Evolutionary conservation across 208 protist species (phyloP).

Genomic region (Tritrichomonas musculus): DNA sequence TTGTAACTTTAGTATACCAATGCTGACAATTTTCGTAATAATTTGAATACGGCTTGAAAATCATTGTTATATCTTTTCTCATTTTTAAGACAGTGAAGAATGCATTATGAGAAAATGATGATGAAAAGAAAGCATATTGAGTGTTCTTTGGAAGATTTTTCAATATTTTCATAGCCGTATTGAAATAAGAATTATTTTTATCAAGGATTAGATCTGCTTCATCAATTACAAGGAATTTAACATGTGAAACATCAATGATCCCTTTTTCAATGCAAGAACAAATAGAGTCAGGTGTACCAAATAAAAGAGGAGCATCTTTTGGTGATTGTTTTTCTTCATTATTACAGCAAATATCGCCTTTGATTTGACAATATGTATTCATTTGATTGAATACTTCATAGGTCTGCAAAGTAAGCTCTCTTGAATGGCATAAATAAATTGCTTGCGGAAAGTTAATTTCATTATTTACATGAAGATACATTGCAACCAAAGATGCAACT

Average conservation of each 20-base stretch:
- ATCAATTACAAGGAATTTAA: conserved; percentile 91
- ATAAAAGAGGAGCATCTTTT: conserved; percentile 89
- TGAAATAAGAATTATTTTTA: conserved; percentile 91
- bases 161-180: conserved; percentile 95
- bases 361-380: conserved; percentile 50
- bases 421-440: conserved; percentile 88
- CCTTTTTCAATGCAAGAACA: conserved; percentile 87
- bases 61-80: conserved; percentile 73
- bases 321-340: conserved; percentile 93
- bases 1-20: conserved; percentile 87
- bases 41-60: conserved; percentile 93
- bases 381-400: conserved; percentile 64
- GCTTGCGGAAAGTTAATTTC: conserved; percentile 70
- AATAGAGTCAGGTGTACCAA: conserved; percentile 92
- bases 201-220: conserved; percentile 98
- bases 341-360: conserved; percentile 80
- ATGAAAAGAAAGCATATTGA: conserved; percentile 69
- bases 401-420: conserved; percentile 91
- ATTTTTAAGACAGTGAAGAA: conserved; percentile 89
- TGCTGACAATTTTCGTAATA: conserved; percentile 97
- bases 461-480: conserved; percentile 63
- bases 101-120: conserved; percentile 64
- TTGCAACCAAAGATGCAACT: conserved; percentile 85
- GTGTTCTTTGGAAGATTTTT: conserved; percentile 69
- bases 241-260: conserved; percentile 64